Conservation (phyloP, 1,284 basidiomycete genomes). For the Exobasidium cylindrosporum region DNA sequence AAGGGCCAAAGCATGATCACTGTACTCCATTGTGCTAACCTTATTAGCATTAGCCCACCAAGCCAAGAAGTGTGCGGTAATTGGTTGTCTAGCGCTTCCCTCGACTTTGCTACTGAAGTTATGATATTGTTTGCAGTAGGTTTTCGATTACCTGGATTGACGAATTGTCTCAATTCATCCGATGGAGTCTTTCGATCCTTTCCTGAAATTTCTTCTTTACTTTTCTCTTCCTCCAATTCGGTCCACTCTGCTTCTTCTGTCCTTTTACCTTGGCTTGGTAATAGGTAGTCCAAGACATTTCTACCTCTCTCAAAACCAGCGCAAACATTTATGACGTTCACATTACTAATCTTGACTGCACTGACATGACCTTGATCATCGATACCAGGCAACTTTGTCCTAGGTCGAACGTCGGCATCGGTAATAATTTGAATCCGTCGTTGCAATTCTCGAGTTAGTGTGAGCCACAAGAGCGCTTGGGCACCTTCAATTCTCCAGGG, state of each 20-base stretch:
- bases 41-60: background rate
- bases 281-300: conserved; percentile 20
- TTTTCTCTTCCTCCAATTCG: background rate
- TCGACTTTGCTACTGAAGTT: background rate
- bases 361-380: conserved; percentile 16
- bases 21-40: background rate
- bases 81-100: background rate
- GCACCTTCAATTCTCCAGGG: conserved; percentile 30
- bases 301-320: conserved; percentile 44
- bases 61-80: background rate
- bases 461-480: conserved; percentile 30
- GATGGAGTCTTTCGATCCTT: background rate
- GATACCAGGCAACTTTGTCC: conserved; percentile 36
- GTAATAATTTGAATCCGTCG: conserved; percentile 36
- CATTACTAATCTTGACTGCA: conserved; percentile 21
- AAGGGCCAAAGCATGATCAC: conserved; percentile 15
- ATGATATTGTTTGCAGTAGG: background rate
- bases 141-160: background rate
- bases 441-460: conserved; percentile 39
- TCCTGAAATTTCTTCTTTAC: background rate
- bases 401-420: conserved; percentile 37
- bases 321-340: conserved; percentile 42
- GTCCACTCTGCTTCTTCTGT: background rate
- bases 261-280: background rate
- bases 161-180: background rate